These are phyloP conservation scores for Neofusicoccum kwambonambiense DNA, from an alignment of 2,329 filamentous ascomycete genomes.

Conservation along the genomic window DNA sequence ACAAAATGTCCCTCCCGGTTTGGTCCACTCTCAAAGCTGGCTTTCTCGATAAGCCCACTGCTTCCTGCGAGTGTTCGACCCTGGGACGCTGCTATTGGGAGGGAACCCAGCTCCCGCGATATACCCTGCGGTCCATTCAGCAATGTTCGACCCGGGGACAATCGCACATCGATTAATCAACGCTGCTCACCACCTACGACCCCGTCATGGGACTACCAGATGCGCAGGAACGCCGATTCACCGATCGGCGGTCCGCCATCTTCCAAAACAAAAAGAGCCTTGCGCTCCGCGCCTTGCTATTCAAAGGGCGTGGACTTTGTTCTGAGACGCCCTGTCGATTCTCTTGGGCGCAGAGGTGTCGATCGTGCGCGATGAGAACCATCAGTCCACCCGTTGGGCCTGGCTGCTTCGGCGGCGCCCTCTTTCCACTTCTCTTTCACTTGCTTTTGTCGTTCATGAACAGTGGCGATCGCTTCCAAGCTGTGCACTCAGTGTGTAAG, in stretches of 20 bases:
- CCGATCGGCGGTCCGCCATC: not conserved
- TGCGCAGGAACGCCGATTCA: not conserved
- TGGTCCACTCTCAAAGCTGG: not conserved
- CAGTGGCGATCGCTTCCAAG: too few relatives aligned
- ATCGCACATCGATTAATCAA: not conserved
- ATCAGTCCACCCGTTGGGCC: too few relatives aligned
- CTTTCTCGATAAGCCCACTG: not conserved
- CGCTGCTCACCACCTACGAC: not conserved
- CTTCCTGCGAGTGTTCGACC: not conserved
- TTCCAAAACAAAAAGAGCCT: constrained; percentile 1
- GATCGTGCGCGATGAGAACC: too few relatives aligned
- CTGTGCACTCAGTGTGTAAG: too few relatives aligned
- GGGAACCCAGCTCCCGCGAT: too few relatives aligned
- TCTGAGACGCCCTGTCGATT: too few relatives aligned
- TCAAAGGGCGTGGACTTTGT: not conserved
- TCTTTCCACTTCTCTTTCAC: too few relatives aligned
- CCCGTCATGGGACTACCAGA: not conserved
- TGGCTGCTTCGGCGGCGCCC: too few relatives aligned
- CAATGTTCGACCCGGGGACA: constrained; percentile 3
- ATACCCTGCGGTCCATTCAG: not conserved
- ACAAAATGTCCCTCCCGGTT: not conserved
- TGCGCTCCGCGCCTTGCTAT: constrained; percentile 1
- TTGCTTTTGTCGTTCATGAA: too few relatives aligned
- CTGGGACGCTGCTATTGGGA: not conserved
- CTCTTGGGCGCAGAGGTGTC: not conserved